These are phyloP conservation scores for Linum lewisii DNA, from an alignment of 345 rosid genomes.

Conservation along the genomic window DNA sequence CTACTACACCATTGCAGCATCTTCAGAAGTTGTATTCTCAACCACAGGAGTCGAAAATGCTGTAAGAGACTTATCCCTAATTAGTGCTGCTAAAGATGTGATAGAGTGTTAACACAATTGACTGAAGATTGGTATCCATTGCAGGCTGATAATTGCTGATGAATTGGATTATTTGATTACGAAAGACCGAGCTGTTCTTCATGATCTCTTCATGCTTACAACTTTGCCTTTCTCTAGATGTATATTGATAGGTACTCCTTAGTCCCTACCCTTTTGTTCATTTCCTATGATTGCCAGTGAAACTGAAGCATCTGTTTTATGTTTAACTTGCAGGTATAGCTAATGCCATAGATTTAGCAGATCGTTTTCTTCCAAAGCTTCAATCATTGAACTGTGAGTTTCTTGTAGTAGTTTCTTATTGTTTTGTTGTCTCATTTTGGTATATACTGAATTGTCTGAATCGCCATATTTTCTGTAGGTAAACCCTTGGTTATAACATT, in stretches of 20 bases:
- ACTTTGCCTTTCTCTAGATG: conserved; percentile 65
- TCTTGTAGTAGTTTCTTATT: too few relatives aligned
- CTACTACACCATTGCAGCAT: conserved; percentile 45
- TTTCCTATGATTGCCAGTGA: not conserved
- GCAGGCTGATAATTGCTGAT: conserved; percentile 75
- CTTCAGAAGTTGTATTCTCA: conserved; percentile 58
- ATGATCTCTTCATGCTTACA: conserved; percentile 92
- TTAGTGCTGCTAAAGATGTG: not conserved
- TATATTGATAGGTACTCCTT: conserved; percentile 63
- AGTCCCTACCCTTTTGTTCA: not conserved
- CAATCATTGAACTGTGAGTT: conserved; percentile 71
- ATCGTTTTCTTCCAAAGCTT: conserved; percentile 82
- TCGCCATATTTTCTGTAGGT: conserved; percentile 31
- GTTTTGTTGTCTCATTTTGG: too few relatives aligned
- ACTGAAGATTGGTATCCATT: not conserved
- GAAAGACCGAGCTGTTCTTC: conserved; percentile 70
- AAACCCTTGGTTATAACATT: conserved; percentile 76
- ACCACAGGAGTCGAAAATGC: conserved; percentile 53
- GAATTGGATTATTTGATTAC: conserved; percentile 89
- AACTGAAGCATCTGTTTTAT: too few relatives aligned
- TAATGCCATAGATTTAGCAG: conserved; percentile 84
- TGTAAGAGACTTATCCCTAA: conserved; percentile 34
- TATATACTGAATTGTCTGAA: conserved; percentile 8
- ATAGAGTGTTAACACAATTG: not conserved
- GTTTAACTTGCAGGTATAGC: conserved; percentile 51